phyloP scores from a whole-genome alignment of 1,284 basidiomycete genomes.

The Ceratobasidium sp. region DNA sequence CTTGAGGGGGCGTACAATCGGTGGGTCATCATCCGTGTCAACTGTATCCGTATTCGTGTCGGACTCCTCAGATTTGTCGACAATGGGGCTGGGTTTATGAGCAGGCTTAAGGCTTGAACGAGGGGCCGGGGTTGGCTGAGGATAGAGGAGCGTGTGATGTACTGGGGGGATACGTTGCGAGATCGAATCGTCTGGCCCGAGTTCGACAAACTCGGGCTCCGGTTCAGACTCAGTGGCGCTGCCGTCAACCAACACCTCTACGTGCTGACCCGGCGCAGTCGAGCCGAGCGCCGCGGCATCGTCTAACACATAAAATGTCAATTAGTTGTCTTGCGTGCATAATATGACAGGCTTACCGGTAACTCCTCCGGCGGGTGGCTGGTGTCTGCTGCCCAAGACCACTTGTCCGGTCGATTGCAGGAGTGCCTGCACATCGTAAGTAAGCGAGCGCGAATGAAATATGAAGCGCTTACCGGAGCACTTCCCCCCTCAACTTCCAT shows the following conservation, averaged over 20 bases:
- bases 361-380: not conserved
- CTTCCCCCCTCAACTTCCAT: slow-evolving; percentile 29
- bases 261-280: too few species aligned
- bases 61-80: too few species aligned
- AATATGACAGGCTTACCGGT: not conserved
- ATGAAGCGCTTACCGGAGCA: slow-evolving; percentile 26
- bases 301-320: not conserved
- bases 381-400: slow-evolving; percentile 23
- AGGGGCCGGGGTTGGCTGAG: too few species aligned
- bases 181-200: slow-evolving; percentile 12
- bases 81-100: too few species aligned
- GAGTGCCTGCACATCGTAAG: not conserved
- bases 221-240: not conserved
- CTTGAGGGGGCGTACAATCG: not conserved
- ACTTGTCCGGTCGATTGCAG: slow-evolving; percentile 7
- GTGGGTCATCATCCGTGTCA: not conserved
- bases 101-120: too few species aligned
- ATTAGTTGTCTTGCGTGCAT: too few species aligned
- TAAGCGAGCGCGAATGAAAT: too few species aligned
- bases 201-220: not conserved
- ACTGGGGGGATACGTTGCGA: not conserved
- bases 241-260: not conserved
- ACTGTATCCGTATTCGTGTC: too few species aligned
- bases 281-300: too few species aligned
- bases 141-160: not conserved